Conservation (phyloP, 768 basidiomycete genomes). For the Daedaleopsis sinensis region DNA sequence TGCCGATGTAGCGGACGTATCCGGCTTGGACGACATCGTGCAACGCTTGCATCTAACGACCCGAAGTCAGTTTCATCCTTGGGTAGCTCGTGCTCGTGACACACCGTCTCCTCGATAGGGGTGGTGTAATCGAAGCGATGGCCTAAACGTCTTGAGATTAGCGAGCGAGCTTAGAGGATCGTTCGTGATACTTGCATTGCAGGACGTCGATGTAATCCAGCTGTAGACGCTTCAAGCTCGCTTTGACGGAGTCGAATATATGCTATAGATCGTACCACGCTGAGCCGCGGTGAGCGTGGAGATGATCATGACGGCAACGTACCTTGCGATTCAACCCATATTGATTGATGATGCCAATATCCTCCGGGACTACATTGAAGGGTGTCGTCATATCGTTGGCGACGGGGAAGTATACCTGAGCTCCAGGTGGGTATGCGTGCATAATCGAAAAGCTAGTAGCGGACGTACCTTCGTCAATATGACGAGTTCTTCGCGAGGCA, state of each 20-base stretch:
- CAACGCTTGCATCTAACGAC: conserved; percentile 45
- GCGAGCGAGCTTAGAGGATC: background rate
- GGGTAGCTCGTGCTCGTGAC: conserved; percentile 32
- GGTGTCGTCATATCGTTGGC: conserved; percentile 1
- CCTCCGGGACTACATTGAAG: conserved; percentile 21
- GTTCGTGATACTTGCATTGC: conserved; percentile 39
- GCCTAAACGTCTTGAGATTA: conserved; percentile 11
- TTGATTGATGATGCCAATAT: conserved; percentile 52
- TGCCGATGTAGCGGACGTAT: conserved; percentile 46
- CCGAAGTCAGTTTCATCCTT: conserved; percentile 33
- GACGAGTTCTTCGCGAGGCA: conserved; percentile 50
- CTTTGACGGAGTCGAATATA: conserved; percentile 52
- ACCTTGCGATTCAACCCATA: conserved; percentile 49
- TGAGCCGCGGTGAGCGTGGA: background rate
- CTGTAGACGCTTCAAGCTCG: conserved; percentile 44
- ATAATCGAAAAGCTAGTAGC: conserved; percentile 14
- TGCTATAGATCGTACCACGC: conserved; percentile 31
- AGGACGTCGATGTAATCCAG: conserved; percentile 62
- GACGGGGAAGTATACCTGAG: conserved; percentile 23
- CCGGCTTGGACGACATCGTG: conserved; percentile 51
- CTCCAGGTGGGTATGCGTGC: conserved; percentile 7
- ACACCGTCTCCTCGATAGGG: conserved; percentile 41
- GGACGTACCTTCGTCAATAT: conserved; percentile 46
- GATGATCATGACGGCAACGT: background rate
- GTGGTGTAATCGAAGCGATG: conserved; percentile 44